Conservation (phyloP, 805 yeast species). For the Pichia nakasei region DNA sequence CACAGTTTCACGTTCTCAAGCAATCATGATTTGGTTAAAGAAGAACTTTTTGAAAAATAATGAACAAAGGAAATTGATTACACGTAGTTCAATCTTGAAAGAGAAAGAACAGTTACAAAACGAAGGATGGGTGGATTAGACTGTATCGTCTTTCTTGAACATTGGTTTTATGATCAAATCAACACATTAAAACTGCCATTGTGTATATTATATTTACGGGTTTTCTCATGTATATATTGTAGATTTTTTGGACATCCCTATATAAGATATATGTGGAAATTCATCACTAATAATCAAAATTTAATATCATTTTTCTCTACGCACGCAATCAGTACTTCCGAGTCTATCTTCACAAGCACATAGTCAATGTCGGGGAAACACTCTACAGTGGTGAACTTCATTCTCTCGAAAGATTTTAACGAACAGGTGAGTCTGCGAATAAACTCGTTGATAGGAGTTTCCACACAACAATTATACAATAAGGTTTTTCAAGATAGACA, state of each 20-base stretch:
- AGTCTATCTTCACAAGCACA: too few species aligned
- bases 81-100: background rate
- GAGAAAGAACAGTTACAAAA: background rate
- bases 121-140: background rate
- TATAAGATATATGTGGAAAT: too few species aligned
- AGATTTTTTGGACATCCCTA: too few species aligned
- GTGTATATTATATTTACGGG: too few species aligned
- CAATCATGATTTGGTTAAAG: background rate
- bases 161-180: too few species aligned
- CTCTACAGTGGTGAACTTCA: conserved; percentile 31
- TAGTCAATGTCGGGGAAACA: background rate
- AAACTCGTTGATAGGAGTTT: conserved; percentile 13
- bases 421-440: conserved; percentile 41
- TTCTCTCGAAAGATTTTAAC: conserved; percentile 47
- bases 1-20: background rate
- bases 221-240: too few species aligned
- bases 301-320: too few species aligned
- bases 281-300: too few species aligned
- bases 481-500: background rate
- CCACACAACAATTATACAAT: conserved; percentile 5
- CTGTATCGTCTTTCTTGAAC: too few species aligned
- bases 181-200: too few species aligned
- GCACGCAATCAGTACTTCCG: too few species aligned
- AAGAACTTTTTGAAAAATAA: background rate
- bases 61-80: background rate